Conservation (phyloP, 1,139 yeast genomes). For the Saccharomyces hybrid region DNA sequence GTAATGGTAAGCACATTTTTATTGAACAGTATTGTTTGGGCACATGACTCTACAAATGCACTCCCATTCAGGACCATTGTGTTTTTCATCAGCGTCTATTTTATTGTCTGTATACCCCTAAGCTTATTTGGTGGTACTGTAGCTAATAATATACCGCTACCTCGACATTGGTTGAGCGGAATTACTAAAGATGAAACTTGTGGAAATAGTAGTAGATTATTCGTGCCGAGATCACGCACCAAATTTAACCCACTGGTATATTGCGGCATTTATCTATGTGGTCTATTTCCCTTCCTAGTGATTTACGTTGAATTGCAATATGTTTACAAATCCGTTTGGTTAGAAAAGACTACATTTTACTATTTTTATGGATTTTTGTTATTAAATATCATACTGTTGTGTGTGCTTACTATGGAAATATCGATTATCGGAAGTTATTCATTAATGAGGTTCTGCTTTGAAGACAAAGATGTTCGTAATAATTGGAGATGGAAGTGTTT, state of each 20-base stretch:
- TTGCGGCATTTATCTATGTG: conserved; percentile 5
- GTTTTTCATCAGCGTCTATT: conserved; percentile 49
- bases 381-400: conserved; percentile 50
- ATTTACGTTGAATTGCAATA: conserved; percentile 64
- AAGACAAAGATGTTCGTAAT: conserved; percentile 6
- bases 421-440: conserved; percentile 67
- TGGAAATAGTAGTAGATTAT: neutral
- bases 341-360: conserved; percentile 70
- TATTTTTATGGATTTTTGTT: conserved; percentile 75
- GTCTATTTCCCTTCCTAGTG: conserved; percentile 18
- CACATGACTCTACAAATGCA: conserved; percentile 67
- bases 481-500: conserved; percentile 89
- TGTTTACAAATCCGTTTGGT: conserved; percentile 72
- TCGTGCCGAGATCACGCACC: neutral
- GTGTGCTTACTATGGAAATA: conserved; percentile 61
- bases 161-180: neutral
- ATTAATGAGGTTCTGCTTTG: conserved; percentile 39
- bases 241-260: conserved; percentile 5
- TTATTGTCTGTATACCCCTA: conserved; percentile 63
- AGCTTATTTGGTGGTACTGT: conserved; percentile 63
- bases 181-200: neutral
- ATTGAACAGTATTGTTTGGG: conserved; percentile 68
- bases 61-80: conserved; percentile 69
- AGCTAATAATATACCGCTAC: conserved; percentile 37
- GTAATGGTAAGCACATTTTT: conserved; percentile 47